These are phyloP conservation scores for Chlamydomonas eustigma DNA, from an alignment of 139 green algal species.

Conservation along the genomic window DNA sequence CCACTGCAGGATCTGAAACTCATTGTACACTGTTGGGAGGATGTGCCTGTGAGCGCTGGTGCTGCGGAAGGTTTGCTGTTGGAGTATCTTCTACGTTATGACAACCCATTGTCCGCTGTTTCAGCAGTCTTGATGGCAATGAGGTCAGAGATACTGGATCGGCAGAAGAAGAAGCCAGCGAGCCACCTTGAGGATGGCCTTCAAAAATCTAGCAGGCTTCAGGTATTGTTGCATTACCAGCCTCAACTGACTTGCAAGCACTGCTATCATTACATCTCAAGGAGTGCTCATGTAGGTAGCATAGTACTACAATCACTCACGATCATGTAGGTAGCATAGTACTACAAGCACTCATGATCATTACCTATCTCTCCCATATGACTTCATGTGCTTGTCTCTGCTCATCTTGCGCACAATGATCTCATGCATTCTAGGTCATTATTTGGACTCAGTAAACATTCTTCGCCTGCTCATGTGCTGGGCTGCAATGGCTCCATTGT, in stretches of 20 bases:
- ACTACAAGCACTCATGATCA: no score
- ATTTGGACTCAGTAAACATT: no score
- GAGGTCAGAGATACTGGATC: slow-evolving; percentile 8
- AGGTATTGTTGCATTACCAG: no score
- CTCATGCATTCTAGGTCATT: no score
- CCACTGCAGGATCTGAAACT: not conserved
- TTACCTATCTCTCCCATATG: no score
- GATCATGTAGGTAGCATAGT: no score
- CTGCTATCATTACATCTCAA: no score
- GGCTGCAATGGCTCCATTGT: not conserved
- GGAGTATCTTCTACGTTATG: slow-evolving; percentile 15
- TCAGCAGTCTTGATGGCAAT: slow-evolving; percentile 23
- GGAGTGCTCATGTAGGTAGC: no score
- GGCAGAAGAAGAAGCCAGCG: not conserved
- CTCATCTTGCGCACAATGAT: no score
- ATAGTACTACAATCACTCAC: no score
- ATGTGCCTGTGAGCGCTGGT: not conserved
- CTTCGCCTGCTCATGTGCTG: not conserved
- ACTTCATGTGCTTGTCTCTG: no score
- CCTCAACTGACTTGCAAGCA: no score
- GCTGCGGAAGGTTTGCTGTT: not conserved
- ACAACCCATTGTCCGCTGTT: slow-evolving; percentile 14
- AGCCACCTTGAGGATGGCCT: not conserved
- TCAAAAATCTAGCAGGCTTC: not conserved
- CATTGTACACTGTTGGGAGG: slow-evolving; percentile 4